Conservation (phyloP, 208 protist genomes). For the Wallacemonas sp. region DNA sequence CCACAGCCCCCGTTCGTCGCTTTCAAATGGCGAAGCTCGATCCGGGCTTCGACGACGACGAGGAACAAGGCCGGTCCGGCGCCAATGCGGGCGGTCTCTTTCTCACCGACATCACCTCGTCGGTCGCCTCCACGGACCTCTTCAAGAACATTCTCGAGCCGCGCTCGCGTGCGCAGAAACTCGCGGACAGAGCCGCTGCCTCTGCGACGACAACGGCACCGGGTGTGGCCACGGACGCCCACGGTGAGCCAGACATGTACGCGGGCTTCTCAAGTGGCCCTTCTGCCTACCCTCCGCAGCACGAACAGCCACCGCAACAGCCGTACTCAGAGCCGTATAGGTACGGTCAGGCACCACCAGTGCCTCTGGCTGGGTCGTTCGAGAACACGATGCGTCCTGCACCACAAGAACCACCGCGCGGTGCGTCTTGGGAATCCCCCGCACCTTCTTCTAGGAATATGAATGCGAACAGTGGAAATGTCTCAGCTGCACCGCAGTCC, state of each 20-base stretch:
- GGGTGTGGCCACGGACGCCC: not conserved
- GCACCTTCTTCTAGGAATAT: no score
- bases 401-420: no score
- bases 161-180: not conserved
- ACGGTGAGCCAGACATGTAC: not conserved
- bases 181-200: not conserved
- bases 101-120: not conserved
- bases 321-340: no score
- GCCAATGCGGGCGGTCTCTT: slow-evolving; percentile 5
- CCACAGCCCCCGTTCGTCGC: not conserved
- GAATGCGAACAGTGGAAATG: no score
- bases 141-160: slow-evolving; percentile 6
- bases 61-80: not conserved
- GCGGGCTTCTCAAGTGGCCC: no score
- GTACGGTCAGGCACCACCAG: no score
- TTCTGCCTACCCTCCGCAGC: no score
- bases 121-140: not conserved
- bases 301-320: no score
- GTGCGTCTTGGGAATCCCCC: no score
- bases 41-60: not conserved
- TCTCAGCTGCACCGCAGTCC: no score
- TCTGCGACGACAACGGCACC: not conserved
- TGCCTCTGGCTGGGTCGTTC: no score
- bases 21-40: slow-evolving; percentile 8
- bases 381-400: no score